phyloP scores from a whole-genome alignment of 805 yeast genomes.

The Candida verbasci region DNA sequence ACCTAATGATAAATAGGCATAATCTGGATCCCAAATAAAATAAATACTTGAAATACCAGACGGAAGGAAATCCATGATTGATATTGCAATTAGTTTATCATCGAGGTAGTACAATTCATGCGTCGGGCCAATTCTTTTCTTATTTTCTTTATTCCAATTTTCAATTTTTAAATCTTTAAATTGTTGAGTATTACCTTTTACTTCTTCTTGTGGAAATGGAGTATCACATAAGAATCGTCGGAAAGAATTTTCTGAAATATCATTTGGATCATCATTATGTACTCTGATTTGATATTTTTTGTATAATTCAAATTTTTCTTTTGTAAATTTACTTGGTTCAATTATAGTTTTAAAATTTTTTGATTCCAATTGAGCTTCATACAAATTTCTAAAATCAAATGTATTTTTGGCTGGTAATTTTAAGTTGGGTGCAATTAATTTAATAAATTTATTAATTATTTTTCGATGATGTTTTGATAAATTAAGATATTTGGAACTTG shows the following conservation, averaged over 20 bases:
- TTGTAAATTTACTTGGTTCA: conserved; percentile 48
- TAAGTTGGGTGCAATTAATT: conserved; percentile 22
- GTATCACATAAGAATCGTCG: conserved; percentile 62
- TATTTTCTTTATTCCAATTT: conserved; percentile 24
- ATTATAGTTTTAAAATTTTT: conserved; percentile 38
- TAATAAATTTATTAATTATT: conserved; percentile 56
- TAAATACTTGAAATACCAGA: conserved; percentile 77
- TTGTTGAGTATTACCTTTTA: conserved; percentile 18
- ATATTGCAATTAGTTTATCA: conserved; percentile 63
- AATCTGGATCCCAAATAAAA: conserved; percentile 85
- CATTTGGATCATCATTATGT: conserved; percentile 56
- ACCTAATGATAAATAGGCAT: conserved; percentile 65
- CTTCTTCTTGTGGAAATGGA: conserved; percentile 46
- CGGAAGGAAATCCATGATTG: conserved; percentile 75
- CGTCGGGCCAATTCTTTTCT: conserved; percentile 48
- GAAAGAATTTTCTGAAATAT: conserved; percentile 47
- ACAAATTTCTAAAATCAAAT: conserved; percentile 28
- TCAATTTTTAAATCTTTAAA: conserved; percentile 25
- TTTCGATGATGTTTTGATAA: conserved; percentile 65
- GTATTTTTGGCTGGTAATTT: conserved; percentile 10
- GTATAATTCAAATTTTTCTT: conserved; percentile 60
- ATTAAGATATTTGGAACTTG: conserved; percentile 42
- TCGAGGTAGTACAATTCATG: conserved; percentile 78
- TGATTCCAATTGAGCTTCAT: conserved; percentile 36
- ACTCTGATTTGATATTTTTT: conserved; percentile 65